Conservation (phyloP, 345 rosid genomes). For the Mercurialis annua region DNA sequence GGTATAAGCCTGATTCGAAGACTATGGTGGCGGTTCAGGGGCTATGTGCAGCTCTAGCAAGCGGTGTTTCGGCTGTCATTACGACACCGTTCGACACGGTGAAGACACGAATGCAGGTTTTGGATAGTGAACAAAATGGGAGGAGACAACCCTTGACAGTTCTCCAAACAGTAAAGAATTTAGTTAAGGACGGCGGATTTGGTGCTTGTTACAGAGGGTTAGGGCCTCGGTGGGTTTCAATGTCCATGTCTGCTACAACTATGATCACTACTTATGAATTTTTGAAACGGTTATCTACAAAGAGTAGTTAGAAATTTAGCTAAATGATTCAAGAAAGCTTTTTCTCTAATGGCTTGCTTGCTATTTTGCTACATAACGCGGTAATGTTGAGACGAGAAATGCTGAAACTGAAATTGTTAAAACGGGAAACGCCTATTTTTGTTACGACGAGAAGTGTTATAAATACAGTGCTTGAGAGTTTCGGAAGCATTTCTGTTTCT, state of each 20-base stretch:
- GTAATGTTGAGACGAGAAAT: no score
- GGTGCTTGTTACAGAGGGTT: conserved; percentile 79
- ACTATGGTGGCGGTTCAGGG: conserved; percentile 58
- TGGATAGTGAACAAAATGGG: conserved; percentile 70
- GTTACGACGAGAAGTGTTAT: no score
- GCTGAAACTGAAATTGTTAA: no score
- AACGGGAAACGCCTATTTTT: no score
- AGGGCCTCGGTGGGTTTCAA: conserved; percentile 95
- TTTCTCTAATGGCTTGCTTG: background rate
- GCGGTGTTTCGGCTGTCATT: conserved; percentile 70
- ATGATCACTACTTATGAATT: conserved; percentile 91
- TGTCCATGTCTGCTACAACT: conserved; percentile 81
- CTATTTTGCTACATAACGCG: no score
- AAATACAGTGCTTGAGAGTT: no score
- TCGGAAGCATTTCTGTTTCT: no score
- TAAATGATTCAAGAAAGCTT: conserved; percentile 10
- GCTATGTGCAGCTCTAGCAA: conserved; percentile 73
- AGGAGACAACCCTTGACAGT: conserved; percentile 56
- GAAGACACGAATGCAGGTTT: conserved; percentile 79
- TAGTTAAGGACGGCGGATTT: conserved; percentile 74
- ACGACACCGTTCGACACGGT: conserved; percentile 88
- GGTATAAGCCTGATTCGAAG: conserved; percentile 36
- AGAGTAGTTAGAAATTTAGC: conserved; percentile 35
- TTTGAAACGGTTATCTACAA: conserved; percentile 69
- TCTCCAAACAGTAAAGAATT: conserved; percentile 49